Base-by-base conservation (phyloP, 306 rosid species). In the Lablab purpureus region DNA sequence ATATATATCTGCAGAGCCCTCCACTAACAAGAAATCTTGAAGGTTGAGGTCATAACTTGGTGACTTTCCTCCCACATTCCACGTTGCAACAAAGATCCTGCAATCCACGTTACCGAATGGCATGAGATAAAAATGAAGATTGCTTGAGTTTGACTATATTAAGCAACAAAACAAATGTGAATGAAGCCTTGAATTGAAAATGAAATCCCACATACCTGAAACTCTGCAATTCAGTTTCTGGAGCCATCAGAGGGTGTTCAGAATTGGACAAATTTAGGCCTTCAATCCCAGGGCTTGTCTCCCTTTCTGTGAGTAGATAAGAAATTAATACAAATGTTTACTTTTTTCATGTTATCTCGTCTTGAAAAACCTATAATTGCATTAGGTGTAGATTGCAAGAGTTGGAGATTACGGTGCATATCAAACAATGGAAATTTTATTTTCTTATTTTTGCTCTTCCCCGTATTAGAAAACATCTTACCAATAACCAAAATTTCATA, bases 31-130 rank as follows among this genome's bases (percentile, higher is more conserved):
- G 88, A 94, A 92, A 77, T 92, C 97, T 88, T 92, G 94, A 22
- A 94, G 97, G 82, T 88, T 90, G 60, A 94, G 94, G 64, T 82
- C 89, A 70, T 63, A 87, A 88, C 75, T 75, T 5, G 99, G 99
- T 7, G 97, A 67, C 76, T 87, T 94, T 49, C 99, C 99, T 79
- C 97, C 97, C 0, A 94, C 99, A 76, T 94, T 94, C 99, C 99
- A 94, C 1, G 99, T 94, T 41, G 93, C 97, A 3, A 85, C 95
- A 32, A 92, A 94, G 69, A 94, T 70, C 83, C 99, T 94, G 81
- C 80, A 72, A 66, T 18, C 47, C 59, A 52, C 50, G 52, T 58
- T 10, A 80, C 22, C 9, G 32, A 45, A 71, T 6, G 19, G 18
- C 19, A 32, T 67, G 18, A 15, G 64, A 14, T 77, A 25, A 51